phyloP scores from a whole-genome alignment of 1,284 basidiomycete genomes.

The Lentinus polychrous region DNA sequence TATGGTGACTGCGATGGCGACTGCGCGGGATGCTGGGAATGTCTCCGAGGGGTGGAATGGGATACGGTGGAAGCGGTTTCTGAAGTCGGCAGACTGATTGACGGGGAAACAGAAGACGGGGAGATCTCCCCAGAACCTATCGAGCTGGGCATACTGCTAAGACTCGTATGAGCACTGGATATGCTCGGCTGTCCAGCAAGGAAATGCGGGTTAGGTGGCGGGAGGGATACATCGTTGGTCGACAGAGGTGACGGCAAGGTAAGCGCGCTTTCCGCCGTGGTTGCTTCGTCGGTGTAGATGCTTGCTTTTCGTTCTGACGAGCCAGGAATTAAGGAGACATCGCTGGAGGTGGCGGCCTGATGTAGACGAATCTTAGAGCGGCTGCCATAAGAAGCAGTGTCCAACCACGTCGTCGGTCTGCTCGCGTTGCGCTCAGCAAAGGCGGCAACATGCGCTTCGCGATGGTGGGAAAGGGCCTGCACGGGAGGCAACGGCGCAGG shows the following conservation, averaged over 20 bases:
- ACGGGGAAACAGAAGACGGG: constrained; percentile 11
- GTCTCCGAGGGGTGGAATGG: not conserved
- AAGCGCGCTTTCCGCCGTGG: constrained; percentile 20
- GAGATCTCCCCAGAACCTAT: constrained; percentile 10
- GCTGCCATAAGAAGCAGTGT: constrained; percentile 11
- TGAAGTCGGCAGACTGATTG: constrained; percentile 13
- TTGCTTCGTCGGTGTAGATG: constrained; percentile 19
- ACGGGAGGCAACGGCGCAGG: constrained; percentile 48
- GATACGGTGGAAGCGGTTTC: constrained; percentile 14
- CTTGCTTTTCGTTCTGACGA: constrained; percentile 19
- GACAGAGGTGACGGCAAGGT: constrained; percentile 18
- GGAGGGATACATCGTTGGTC: constrained; percentile 12
- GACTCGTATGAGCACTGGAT: constrained; percentile 14
- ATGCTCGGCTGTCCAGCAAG: constrained; percentile 8
- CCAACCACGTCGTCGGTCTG: constrained; percentile 18
- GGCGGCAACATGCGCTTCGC: constrained; percentile 38
- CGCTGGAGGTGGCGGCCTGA: constrained; percentile 17
- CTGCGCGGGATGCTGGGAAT: constrained; percentile 4
- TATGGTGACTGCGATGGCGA: constrained; percentile 12
- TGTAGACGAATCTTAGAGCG: constrained; percentile 11
- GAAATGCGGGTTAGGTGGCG: constrained; percentile 24
- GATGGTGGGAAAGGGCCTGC: constrained; percentile 52
- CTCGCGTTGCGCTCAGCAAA: constrained; percentile 16
- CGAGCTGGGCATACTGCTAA: constrained; percentile 15
- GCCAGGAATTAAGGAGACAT: constrained; percentile 22